Conservation (phyloP, 129 eudicot genomes). For the Glebionis coronaria region DNA sequence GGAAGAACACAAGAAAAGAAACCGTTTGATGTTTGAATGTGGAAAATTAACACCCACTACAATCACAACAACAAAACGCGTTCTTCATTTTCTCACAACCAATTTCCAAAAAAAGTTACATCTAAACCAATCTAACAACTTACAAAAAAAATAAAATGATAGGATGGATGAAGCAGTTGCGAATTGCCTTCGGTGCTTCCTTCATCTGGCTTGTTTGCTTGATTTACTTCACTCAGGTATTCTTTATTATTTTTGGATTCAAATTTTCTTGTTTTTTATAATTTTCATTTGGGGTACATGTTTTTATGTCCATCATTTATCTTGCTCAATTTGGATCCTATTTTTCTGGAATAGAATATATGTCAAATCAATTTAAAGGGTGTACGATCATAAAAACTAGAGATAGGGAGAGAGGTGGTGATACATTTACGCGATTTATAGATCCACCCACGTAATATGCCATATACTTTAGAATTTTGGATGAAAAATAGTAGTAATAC, state of each 20-base stretch:
- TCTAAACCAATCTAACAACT: neutral
- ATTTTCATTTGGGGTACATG: no score
- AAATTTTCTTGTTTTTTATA: neutral
- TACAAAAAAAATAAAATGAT: constrained; percentile 38
- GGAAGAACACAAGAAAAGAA: constrained; percentile 21
- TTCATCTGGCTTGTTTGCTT: constrained; percentile 93
- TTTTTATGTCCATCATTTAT: no score
- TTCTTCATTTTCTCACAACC: constrained; percentile 14
- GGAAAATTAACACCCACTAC: constrained; percentile 3
- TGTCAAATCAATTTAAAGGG: no score
- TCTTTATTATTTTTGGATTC: neutral
- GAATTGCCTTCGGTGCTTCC: constrained; percentile 80
- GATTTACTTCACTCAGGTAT: constrained; percentile 94
- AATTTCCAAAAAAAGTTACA: neutral
- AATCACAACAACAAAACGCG: constrained; percentile 22
- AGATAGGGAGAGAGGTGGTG: no score
- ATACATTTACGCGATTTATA: no score
- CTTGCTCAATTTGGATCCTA: neutral
- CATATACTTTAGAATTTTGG: neutral
- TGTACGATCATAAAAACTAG: no score
- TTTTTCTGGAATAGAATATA: neutral
- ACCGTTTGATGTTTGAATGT: constrained; percentile 25
- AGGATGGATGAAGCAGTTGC: constrained; percentile 58
- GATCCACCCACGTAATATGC: neutral
- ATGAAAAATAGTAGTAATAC: neutral